Base-by-base conservation (phyloP, 768 basidiomycete genomes). In the Termitomyces heimii region DNA sequence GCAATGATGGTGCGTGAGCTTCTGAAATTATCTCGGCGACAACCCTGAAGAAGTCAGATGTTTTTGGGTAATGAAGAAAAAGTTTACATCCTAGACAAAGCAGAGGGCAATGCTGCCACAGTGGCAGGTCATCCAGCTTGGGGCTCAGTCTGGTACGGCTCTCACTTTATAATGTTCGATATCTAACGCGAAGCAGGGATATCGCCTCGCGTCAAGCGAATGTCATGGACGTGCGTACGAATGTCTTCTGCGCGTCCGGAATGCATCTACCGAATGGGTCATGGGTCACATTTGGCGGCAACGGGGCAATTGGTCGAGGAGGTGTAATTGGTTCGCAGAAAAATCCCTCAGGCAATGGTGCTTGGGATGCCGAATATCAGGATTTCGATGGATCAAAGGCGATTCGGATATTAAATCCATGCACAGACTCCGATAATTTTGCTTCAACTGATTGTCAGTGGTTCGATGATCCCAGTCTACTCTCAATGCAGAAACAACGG, bases 71-170 rank as follows among this genome's bases (percentile, higher is more conserved):
- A 86, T 60, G 74, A 80, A 7, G 75, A 91, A 62, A 91, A 85
- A 68, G 88, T 95, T 34, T 95, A 94, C 71, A 88, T 94, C 22
- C 73, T 94, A n/a, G 94, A 97, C 76, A 97, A 97, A 74, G 83
- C 86, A 1, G 91, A 94, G 67, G 83, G 82, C 32, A 94, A 94
- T 67, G 76, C 77, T 3, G 80, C 81, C 4, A 71, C 77, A 62
- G 77, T 93, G 59, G 75, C 80, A 57, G 83, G 82, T 1, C 90
- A 91, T 71, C 77, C 91, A 12, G 86, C 87, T 1, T 89, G 86
- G 83, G 90, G 82, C 22, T 68, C 86, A 0, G 83, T 85, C 18
- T 92, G 85, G 85, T 85, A 26, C 18, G 71, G 60, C 29, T 16
- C 22, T 50, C 18, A 31, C 34, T 18, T 3, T 29, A 8, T 3